phyloP scores from a whole-genome alignment of 306 rosid genomes.

The Glycyrrhiza uralensis region DNA sequence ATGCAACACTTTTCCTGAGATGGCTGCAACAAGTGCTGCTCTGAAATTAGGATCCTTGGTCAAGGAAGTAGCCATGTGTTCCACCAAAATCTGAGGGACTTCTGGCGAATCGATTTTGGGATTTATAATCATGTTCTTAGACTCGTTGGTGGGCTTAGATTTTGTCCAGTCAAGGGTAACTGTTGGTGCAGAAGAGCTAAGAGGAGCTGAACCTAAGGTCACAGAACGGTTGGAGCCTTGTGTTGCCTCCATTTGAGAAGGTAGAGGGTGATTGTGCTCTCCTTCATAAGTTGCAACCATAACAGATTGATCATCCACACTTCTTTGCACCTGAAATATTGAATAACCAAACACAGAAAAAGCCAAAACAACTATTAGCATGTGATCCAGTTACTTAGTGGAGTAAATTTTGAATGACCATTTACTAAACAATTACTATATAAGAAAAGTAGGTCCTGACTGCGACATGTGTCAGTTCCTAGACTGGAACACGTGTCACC shows the following conservation, averaged over 20 bases:
- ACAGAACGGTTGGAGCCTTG: constrained; percentile 41
- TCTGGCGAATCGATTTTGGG: constrained; percentile 52
- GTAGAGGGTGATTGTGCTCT: constrained; percentile 84
- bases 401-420: neutral
- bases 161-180: constrained; percentile 57
- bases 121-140: constrained; percentile 15
- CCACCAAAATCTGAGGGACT: constrained; percentile 63
- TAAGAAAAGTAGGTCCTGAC: too few relatives aligned
- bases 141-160: constrained; percentile 45
- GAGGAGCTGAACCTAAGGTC: constrained; percentile 37
- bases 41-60: constrained; percentile 91
- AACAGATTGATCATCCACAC: constrained; percentile 82
- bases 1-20: constrained; percentile 70
- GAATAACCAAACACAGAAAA: constrained; percentile 16
- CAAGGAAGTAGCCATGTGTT: constrained; percentile 90
- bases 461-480: too few relatives aligned
- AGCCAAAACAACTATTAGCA: neutral
- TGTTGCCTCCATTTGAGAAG: constrained; percentile 54
- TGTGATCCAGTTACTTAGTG: neutral
- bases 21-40: constrained; percentile 86
- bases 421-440: too few relatives aligned
- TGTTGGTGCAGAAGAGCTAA: constrained; percentile 41
- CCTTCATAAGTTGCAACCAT: constrained; percentile 97
- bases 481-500: too few relatives aligned
- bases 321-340: constrained; percentile 80